Evolutionary conservation across 805 yeast species (phyloP).

Genomic region (Ogataea parapolymorpha): DNA sequence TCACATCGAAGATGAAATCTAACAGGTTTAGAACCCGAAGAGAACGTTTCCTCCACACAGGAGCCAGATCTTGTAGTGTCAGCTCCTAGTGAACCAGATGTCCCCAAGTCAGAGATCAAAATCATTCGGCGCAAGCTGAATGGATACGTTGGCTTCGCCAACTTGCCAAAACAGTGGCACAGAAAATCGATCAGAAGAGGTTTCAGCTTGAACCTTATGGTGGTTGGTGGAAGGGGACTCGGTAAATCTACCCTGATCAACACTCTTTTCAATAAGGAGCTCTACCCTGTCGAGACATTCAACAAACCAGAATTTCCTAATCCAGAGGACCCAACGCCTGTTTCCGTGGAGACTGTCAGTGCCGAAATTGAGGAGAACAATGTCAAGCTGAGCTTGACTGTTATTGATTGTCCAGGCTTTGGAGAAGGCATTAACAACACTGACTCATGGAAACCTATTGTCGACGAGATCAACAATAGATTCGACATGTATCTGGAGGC

Average conservation of each 20-base stretch:
- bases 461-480: constrained; percentile 81
- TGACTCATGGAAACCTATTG: constrained; percentile 84
- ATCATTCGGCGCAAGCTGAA: constrained; percentile 79
- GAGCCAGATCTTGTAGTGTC: constrained; percentile 8
- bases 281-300: constrained; percentile 38
- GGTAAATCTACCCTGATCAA: constrained; percentile 92
- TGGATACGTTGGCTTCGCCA: constrained; percentile 95
- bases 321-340: constrained; percentile 43
- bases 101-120: constrained; percentile 40
- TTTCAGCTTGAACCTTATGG: constrained; percentile 81
- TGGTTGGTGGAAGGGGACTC: constrained; percentile 87
- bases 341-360: constrained; percentile 56
- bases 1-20: background rate
- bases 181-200: constrained; percentile 89
- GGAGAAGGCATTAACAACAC: constrained; percentile 85
- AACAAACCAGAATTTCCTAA: constrained; percentile 36
- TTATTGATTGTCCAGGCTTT: constrained; percentile 90
- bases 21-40: constrained; percentile 11
- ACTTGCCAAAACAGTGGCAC: constrained; percentile 98
- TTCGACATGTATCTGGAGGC: constrained; percentile 86
- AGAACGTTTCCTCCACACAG: constrained; percentile 2
- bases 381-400: constrained; percentile 77
- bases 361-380: constrained; percentile 90
- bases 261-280: constrained; percentile 74
- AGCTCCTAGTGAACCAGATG: constrained; percentile 6